Conservation (phyloP, 768 basidiomycete species). For the Termitomyces sp. region DNA sequence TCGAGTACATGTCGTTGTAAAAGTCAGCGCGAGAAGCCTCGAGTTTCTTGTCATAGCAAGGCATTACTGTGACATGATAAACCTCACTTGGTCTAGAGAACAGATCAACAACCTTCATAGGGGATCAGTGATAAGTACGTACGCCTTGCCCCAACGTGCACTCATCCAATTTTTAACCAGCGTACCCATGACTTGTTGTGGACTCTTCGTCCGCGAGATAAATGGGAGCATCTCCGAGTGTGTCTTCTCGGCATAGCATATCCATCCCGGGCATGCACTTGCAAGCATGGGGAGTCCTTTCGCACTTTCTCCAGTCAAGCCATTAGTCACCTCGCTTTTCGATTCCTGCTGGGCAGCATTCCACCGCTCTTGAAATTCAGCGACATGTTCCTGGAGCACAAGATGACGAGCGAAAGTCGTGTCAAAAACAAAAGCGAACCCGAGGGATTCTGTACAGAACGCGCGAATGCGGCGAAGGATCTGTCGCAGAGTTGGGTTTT, state of each 20-base stretch:
- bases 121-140: conserved; percentile 25
- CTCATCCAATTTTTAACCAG: conserved; percentile 90
- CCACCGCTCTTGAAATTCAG: conserved; percentile 76
- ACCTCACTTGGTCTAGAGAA: conserved; percentile 69
- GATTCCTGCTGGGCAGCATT: conserved; percentile 18
- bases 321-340: conserved; percentile 7
- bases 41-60: conserved; percentile 99
- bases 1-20: conserved; percentile 73
- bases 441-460: conserved; percentile 64
- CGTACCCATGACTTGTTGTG: conserved; percentile 92
- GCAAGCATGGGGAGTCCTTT: conserved; percentile 79
- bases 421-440: conserved; percentile 84
- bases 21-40: conserved; percentile 96
- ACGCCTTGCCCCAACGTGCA: conserved; percentile 61
- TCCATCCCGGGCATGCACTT: conserved; percentile 98
- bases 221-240: conserved; percentile 92
- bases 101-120: conserved; percentile 1
- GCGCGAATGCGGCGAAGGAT: conserved; percentile 67
- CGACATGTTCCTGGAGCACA: conserved; percentile 73
- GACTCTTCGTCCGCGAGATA: conserved; percentile 83
- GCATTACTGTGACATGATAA: conserved; percentile 98
- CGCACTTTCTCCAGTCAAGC: conserved; percentile 8
- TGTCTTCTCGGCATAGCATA: conserved; percentile 98
- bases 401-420: conserved; percentile 93
- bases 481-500: conserved; percentile 41